Base-by-base conservation (phyloP, 306 rosid species). In the Phaseolus lunatus region DNA sequence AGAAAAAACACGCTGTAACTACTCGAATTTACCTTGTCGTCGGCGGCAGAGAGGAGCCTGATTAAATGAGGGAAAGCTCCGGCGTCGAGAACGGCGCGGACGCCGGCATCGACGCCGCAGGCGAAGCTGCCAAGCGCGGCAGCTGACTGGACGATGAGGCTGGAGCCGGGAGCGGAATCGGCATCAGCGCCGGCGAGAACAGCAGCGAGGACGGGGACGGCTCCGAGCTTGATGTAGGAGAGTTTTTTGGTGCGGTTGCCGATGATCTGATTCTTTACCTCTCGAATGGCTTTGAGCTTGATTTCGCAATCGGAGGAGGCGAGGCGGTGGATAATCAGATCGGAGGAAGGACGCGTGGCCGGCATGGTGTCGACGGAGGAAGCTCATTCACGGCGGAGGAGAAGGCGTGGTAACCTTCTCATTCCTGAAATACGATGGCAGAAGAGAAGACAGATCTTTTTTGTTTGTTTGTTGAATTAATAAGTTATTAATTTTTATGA, bases 161-260 rank as follows among this genome's bases (percentile, higher is more conserved):
- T 77, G 59, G 89, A 67, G 75, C 80, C 84, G 68, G 88, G 44
- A 15, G 16, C 31, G 71, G 70, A 70, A 57, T 61, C 52, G 2
- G 82, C 50, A 9, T 78, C 45, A 0, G 82, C 62, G 15, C 67
- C 43, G 62, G 88, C 83, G 54, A 92, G 88, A 67, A 91, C 78
- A 2, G 84, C 65, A n/a, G 96, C 89, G 43, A 89, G 88, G 26
- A 85, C 81, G 4, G 97, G 95, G 26, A 92, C 97, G 7, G 83
- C 82, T 10, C 96, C 98, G 49, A 92, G 93, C 86, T 95, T 89
- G 88, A 95, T 76, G 88, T 85, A 95, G 48, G 86, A 87, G 47
- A 95, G 90, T 85, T 92, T 95, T 86, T 89, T 92, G 33, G 98
- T 95, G 24, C 96, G 97, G 84, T 95, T 95, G 1, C 97, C 97